A percentile compares a stretch with the other conserved stretches of the same genome.
These are phyloP conservation scores for Suillus paluster DNA, from an alignment of 768 basidiomycete species.

Conservation along the genomic window DNA sequence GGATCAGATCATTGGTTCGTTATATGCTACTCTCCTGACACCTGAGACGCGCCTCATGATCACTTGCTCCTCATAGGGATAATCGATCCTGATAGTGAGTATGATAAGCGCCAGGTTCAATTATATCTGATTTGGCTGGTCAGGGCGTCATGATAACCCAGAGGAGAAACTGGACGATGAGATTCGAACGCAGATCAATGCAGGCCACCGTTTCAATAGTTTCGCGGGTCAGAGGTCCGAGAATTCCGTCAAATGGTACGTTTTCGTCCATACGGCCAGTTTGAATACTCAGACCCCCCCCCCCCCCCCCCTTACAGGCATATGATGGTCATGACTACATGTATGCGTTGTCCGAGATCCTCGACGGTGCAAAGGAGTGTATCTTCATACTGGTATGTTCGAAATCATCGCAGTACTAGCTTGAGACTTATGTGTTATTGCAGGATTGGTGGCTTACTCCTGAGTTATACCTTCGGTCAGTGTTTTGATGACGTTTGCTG, in stretches of 20 bases:
- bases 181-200: slow-evolving; percentile 74
- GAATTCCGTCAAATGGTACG: slow-evolving; percentile 84
- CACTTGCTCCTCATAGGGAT: slow-evolving; percentile 28
- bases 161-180: slow-evolving; percentile 74
- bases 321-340: slow-evolving; percentile 97
- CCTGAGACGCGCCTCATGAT: not conserved
- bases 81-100: slow-evolving; percentile 39
- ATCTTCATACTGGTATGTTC: slow-evolving; percentile 82
- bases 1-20: slow-evolving; percentile 41
- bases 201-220: slow-evolving; percentile 80
- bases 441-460: slow-evolving; percentile 96
- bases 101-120: not conserved
- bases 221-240: slow-evolving; percentile 76
- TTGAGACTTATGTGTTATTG: slow-evolving; percentile 7
- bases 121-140: not conserved
- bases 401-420: not conserved
- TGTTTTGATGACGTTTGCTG: not conserved
- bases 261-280: slow-evolving; percentile 7
- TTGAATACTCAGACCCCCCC: not conserved
- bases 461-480: slow-evolving; percentile 82
- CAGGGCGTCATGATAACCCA: slow-evolving; percentile 74
- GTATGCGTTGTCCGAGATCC: slow-evolving; percentile 90
- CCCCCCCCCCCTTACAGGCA: slow-evolving; percentile 68
- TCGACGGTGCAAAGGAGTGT: slow-evolving; percentile 78
- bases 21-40: not conserved